These are phyloP conservation scores for Nadsonia commutata DNA, from an alignment of 1,139 yeast genomes.

Conservation along the genomic window DNA sequence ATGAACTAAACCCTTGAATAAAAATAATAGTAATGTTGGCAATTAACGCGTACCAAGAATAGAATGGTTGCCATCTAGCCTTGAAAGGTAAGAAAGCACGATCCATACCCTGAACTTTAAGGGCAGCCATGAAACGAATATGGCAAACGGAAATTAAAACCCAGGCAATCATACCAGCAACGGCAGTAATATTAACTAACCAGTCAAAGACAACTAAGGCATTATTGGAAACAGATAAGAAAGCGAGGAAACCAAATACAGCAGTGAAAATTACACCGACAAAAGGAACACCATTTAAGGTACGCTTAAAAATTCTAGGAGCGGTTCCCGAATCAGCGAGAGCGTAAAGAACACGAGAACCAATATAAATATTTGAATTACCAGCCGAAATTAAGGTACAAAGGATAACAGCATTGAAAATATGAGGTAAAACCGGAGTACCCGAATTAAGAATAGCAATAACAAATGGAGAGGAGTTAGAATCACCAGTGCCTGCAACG, in stretches of 20 bases:
- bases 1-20: slow-evolving; percentile 60
- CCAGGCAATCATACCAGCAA: slow-evolving; percentile 39
- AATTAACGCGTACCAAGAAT: slow-evolving; percentile 5
- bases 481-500: slow-evolving; percentile 5
- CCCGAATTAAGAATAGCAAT: slow-evolving; percentile 19
- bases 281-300: slow-evolving; percentile 32
- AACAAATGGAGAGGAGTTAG: slow-evolving; percentile 42
- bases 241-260: slow-evolving; percentile 39
- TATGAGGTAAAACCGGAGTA: not conserved
- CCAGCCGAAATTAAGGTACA: slow-evolving; percentile 33
- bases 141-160: slow-evolving; percentile 32
- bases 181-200: slow-evolving; percentile 47
- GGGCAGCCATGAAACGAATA: slow-evolving; percentile 33
- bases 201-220: slow-evolving; percentile 38
- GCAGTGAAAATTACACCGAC: slow-evolving; percentile 24
- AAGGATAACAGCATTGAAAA: slow-evolving; percentile 31
- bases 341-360: slow-evolving; percentile 30
- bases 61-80: slow-evolving; percentile 5
- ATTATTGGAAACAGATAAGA: slow-evolving; percentile 33
- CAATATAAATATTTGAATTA: slow-evolving; percentile 32
- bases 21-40: slow-evolving; percentile 30
- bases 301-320: slow-evolving; percentile 28
- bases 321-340: slow-evolving; percentile 32
- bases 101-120: slow-evolving; percentile 19
- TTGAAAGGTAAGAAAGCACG: not conserved